Evolutionary conservation across 805 yeast genomes (phyloP), one percentile per base, ranked within the genome.

Genomic region (Zygosaccharomyces bisporus): DNA sequence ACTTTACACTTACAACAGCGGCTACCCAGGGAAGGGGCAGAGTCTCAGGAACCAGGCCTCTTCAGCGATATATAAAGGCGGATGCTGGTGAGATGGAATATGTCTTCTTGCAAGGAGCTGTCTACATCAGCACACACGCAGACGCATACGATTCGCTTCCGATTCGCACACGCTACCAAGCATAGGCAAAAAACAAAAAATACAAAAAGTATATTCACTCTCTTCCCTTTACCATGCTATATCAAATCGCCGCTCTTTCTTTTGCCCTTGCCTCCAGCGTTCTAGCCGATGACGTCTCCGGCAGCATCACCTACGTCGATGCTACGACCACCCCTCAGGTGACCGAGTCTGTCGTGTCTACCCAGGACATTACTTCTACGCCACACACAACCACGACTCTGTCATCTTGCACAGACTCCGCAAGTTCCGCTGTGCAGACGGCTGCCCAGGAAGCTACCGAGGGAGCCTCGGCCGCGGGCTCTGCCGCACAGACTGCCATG

Each of bases 241-340:
- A 23, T 10, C 32, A 18, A 37, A 13, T 37, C 30, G 40, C 40
- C 30, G 40, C 40, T 33, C 47, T 49, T 42, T 41, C 51, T 27
- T 18, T 44, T 36, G 55, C 55, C 29, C 34, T 43, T 9, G 27
- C 43, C 16, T 27, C 46, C 34, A 25, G 36, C 38, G 52, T 42
- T 24, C 37, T 47, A n/a, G 43, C 47, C 20, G 34, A 46, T 17
- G 34, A 46, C 6, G 46, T 32, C 25, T 38, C 50, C 20, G 71
- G 67, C 34, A 58, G 60, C 23, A 60, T 67, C 57, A 55, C 67
- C 38, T 73, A 70, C 58, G 76, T 73, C 41, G 79, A 76, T 52
- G 65, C 69, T 54, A 74, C 79, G 48, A 60, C 70, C 46, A 76
- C 80, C 37, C 80, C 80, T 54, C 65, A 71, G 43, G 72, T 66